A percentile compares a stretch with the other conserved stretches of the same genome.
These are phyloP conservation scores for Apophysomyces sp. DNA, from an alignment of 371 early-diverging fungal species.

Conservation along the genomic window DNA sequence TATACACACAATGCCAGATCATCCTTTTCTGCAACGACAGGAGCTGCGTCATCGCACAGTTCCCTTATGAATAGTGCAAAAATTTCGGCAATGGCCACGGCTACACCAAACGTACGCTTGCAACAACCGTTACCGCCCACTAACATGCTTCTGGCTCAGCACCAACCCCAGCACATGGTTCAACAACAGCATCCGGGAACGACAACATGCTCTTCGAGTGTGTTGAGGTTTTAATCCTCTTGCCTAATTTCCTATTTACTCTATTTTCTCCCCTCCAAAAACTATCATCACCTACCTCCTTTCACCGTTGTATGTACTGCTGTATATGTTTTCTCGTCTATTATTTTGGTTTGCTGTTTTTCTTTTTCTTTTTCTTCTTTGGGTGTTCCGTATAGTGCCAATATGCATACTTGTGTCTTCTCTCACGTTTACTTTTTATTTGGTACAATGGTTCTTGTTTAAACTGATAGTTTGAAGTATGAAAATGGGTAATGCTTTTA, in stretches of 20 bases:
- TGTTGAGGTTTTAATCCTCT: constrained; percentile 11
- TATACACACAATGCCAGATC: background rate
- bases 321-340: constrained; percentile 1
- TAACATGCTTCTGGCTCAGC: background rate
- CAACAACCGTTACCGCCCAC: background rate
- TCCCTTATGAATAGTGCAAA: background rate
- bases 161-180: background rate
- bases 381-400: background rate
- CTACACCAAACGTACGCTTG: background rate
- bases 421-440: background rate
- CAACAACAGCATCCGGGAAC: constrained; percentile 11
- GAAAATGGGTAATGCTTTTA: no score
- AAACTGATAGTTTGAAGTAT: no score
- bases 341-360: constrained; percentile 2
- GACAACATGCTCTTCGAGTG: constrained; percentile 14
- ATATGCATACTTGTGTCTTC: background rate
- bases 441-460: no score
- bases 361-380: constrained; percentile 2
- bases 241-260: background rate
- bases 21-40: background rate
- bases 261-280: background rate
- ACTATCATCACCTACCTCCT: background rate
- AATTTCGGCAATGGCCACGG: background rate
- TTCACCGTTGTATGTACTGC: background rate
- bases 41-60: background rate